phyloP scores from a whole-genome alignment of 2,329 filamentous ascomycete genomes.

The Colletotrichum magnum region DNA sequence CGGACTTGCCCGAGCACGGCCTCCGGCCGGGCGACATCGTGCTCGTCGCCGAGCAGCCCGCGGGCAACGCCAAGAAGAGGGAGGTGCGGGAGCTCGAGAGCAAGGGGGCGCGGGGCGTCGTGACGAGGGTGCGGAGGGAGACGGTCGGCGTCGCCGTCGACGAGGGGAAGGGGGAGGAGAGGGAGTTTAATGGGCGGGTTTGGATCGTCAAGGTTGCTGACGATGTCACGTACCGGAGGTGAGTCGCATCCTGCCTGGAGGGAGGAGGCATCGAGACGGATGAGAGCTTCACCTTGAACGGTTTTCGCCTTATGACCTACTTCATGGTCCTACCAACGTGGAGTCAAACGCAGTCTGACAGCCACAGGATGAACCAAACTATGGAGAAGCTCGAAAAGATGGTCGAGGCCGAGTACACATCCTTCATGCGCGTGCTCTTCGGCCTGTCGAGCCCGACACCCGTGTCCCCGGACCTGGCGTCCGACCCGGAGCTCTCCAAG shows the following conservation, averaged over 20 bases:
- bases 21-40: slow-evolving; percentile 85
- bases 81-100: slow-evolving; percentile 80
- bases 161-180: slow-evolving; percentile 69
- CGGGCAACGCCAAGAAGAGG: slow-evolving; percentile 79
- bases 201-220: slow-evolving; percentile 79
- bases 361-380: slow-evolving; percentile 70
- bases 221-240: slow-evolving; percentile 76
- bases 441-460: slow-evolving; percentile 68
- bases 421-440: slow-evolving; percentile 74
- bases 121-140: slow-evolving; percentile 73
- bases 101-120: slow-evolving; percentile 78
- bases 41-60: slow-evolving; percentile 80
- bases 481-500: slow-evolving; percentile 58
- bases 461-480: slow-evolving; percentile 56
- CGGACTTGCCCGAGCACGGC: slow-evolving; percentile 80
- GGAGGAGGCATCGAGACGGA: neutral
- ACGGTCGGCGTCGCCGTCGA: slow-evolving; percentile 78
- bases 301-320: neutral
- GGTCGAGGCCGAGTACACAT: slow-evolving; percentile 69
- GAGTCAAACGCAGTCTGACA: neutral
- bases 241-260: slow-evolving; percentile 33
- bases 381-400: slow-evolving; percentile 74
- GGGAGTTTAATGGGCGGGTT: slow-evolving; percentile 61
- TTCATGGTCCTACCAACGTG: neutral
- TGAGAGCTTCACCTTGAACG: neutral